A percentile compares a stretch with the other conserved stretches of the same genome.
These are phyloP conservation scores for Psilocybe subaeruginosa DNA, from an alignment of 768 basidiomycete species.

Conservation along the genomic window DNA sequence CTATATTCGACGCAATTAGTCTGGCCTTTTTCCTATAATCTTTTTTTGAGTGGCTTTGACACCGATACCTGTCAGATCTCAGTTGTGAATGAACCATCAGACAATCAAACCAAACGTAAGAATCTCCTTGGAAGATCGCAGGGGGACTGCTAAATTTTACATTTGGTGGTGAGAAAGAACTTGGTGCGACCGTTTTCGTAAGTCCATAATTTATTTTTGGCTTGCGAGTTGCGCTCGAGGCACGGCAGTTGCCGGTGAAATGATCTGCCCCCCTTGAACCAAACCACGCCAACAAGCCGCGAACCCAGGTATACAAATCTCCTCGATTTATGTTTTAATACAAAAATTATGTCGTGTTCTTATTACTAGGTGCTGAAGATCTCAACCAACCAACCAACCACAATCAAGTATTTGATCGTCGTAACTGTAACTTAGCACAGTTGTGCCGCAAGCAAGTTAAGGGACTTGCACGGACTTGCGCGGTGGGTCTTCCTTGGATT, in stretches of 20 bases:
- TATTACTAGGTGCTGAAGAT: too few relatives aligned
- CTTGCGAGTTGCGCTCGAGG: background rate
- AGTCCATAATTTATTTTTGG: background rate
- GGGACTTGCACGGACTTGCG: background rate
- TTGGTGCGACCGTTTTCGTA: background rate
- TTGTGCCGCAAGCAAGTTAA: too few relatives aligned
- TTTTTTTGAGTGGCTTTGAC: background rate
- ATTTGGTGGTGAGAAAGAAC: too few relatives aligned
- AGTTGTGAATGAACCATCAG: background rate
- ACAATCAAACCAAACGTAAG: background rate
- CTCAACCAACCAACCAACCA: too few relatives aligned
- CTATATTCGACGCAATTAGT: conserved; percentile 7
- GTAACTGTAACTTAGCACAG: background rate
- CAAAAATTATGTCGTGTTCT: too few relatives aligned
- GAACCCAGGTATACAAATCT: background rate
- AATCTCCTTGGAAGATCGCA: background rate
- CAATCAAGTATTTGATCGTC: background rate
- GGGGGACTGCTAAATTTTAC: too few relatives aligned
- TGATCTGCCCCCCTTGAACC: background rate
- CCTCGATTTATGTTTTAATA: too few relatives aligned
- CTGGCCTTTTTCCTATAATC: background rate
- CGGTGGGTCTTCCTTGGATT: background rate
- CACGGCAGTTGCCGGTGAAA: background rate
- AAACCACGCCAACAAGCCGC: background rate
- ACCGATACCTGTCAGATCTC: background rate